Evolutionary conservation across 2,329 filamentous ascomycete species (phyloP), one percentile per base, ranked within the genome.

Genomic region (Sclerotinia borealis): DNA sequence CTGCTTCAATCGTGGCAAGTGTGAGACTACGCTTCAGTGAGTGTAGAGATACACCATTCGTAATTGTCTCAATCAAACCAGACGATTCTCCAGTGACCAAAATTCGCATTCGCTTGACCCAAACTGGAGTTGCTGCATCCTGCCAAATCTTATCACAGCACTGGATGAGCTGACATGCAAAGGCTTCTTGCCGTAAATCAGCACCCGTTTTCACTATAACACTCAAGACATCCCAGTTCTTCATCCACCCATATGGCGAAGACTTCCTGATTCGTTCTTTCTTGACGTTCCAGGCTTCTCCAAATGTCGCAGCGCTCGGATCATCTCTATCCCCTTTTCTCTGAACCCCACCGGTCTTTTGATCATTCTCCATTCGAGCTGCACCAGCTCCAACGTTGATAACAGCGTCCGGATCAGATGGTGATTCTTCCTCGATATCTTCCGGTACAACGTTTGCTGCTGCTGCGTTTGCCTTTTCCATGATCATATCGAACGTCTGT

Each of bases 121-220:
- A 95, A n/a, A 95, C 91, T 41, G 88, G 83, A 37, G 90, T 85
- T 31, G 81, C 78, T 19, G 89, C 87, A 66, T 92, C 90, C 52
- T 86, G 79, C 89, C 90, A 95, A 68, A 93, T 92, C 77, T 88
- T 90, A 72, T 90, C 83, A 76, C 91, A 95, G 15, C 92, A 88
- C 63, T 85, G 81, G 68, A 95, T 95, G 50, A 95, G 82, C 76
- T 95, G 91, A 74, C 90, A 93, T 8, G 91, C 91, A 75, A 95
- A 95, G 0, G 91, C 90, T 76, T 95, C 91, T 77, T 95, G 91
- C 58, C 91, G 83, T 66, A 95, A 78, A 76, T 95, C 90, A 2
- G 89, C 89, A 3, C 91, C 90, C 13, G 91, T 95, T 79, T 95
- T 95, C 70, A 95, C 88, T 72, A 95, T 95, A 65, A 95, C 90